Conservation (phyloP, 1,284 basidiomycete species). For the Bjerkandera adusta region DNA sequence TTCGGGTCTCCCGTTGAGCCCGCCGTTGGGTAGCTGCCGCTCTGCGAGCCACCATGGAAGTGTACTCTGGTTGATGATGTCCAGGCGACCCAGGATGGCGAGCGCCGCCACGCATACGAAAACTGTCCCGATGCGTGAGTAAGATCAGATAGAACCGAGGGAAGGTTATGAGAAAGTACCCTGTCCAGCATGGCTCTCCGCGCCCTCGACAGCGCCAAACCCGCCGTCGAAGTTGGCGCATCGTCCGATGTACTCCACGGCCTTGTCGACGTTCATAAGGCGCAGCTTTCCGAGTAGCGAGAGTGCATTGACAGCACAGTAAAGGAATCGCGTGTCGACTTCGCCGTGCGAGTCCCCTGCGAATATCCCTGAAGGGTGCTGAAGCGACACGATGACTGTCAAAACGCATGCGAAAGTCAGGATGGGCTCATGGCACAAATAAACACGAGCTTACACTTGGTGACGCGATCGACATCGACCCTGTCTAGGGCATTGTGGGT, state of each 20-base stretch:
- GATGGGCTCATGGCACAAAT: conserved; percentile 3
- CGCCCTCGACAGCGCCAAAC: conserved; percentile 81
- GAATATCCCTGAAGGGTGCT: conserved; percentile 85
- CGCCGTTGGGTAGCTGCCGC: conserved; percentile 90
- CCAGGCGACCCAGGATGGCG: conserved; percentile 81
- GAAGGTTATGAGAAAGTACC: conserved; percentile 47
- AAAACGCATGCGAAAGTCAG: conserved; percentile 2
- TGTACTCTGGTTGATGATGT: conserved; percentile 73
- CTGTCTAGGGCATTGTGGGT: conserved; percentile 82
- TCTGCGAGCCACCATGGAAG: conserved; percentile 94
- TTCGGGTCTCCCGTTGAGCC: conserved; percentile 93
- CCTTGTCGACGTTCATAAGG: conserved; percentile 60
- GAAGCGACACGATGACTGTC: conserved; percentile 82
- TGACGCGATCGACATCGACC: conserved; percentile 68
- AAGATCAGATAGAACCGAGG: conserved; percentile 3
- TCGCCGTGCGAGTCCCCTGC: conserved; percentile 92
- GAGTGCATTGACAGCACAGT: conserved; percentile 81
- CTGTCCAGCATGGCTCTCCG: conserved; percentile 90
- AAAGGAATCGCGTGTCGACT: conserved; percentile 89
- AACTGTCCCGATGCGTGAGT: conserved; percentile 54
- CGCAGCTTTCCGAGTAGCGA: conserved; percentile 77
- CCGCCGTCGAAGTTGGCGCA: conserved; percentile 97
- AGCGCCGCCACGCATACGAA: conserved; percentile 89
- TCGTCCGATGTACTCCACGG: conserved; percentile 70
- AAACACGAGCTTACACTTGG: conserved; percentile 57